Evolutionary conservation across 805 yeast species (phyloP), one percentile per base, ranked within the genome.

Genomic region (Saccharomycopsis sp.): DNA sequence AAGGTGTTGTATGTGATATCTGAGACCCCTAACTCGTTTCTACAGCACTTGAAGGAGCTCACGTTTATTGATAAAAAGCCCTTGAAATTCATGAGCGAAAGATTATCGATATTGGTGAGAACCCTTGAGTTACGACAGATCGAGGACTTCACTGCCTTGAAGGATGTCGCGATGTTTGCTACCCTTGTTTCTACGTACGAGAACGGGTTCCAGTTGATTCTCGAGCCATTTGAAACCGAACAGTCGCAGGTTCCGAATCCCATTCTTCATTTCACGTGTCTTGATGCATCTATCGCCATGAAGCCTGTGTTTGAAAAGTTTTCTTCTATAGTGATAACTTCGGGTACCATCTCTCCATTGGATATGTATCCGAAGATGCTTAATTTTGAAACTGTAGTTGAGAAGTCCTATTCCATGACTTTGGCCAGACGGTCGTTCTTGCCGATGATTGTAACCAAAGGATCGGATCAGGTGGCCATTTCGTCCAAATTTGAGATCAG

Each of bases 311-410:
- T 94, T 75, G 99, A 94, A 55, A 79, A 92, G 60, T 94, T 93
- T 67, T 85, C 89, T 5, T 87, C 97, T 0, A 96, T 94, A 9
- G 86, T 94, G 62, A 94, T 94, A 61, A 94, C 99, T 0, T 89
- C 97, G 0, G 99, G 99, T 64, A 94, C 99, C 15, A 94, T 94
- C 53, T 93, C 98, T 0, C 99, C 99, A 1, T 80, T 94, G 70
- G 98, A 94, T 68, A 94, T 94, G 99, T 94, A 94, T 70, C 99
- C 99, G 3, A 86, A 89, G 66, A 93, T 93, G 98, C 75, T 93
- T 62, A 88, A 91, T 68, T 93, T 94, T 72, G 91, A 89, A 56
- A 92, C 98, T 0, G 96, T 92, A 2, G 79, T 94, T 41, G 97
- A 92, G 71, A 94, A 91, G 69, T 92, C 97, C 0, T 94, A 94